These are phyloP conservation scores for Chalciporus piperatus DNA, from an alignment of 768 basidiomycete species.

Conservation along the genomic window DNA sequence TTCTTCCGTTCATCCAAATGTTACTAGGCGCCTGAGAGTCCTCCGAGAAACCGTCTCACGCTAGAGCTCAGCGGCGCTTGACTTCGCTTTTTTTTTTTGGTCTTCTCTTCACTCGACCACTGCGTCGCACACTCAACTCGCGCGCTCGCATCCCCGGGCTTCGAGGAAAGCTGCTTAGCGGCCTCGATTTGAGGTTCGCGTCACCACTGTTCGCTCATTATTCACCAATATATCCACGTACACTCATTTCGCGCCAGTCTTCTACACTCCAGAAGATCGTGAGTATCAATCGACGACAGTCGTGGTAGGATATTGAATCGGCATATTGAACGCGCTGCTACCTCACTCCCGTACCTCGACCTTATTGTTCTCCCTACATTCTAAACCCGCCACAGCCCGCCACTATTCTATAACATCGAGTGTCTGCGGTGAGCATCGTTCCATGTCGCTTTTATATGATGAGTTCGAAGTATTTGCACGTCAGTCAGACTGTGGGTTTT, in stretches of 20 bases:
- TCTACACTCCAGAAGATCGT: neutral
- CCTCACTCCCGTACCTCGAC: neutral
- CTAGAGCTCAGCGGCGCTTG: too few relatives aligned
- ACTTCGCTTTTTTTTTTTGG: neutral
- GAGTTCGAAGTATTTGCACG: slow-evolving; percentile 58
- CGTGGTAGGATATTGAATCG: too few relatives aligned
- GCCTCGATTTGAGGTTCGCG: too few relatives aligned
- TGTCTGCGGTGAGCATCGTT: slow-evolving; percentile 18
- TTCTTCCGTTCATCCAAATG: too few relatives aligned
- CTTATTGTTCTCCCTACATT: neutral
- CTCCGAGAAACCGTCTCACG: neutral
- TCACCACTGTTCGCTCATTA: neutral
- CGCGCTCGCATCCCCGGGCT: neutral
- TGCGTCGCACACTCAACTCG: neutral
- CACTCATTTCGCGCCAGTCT: neutral
- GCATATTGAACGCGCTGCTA: neutral
- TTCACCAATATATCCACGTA: neutral
- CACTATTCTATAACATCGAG: slow-evolving; percentile 1
- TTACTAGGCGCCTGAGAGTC: too few relatives aligned
- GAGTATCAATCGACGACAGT: too few relatives aligned
- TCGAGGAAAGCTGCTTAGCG: neutral
- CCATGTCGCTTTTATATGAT: slow-evolving; percentile 30
- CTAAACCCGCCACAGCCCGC: too few relatives aligned
- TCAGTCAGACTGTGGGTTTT: slow-evolving; percentile 48
- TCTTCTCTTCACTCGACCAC: neutral